These are phyloP conservation scores for Suillus placidus DNA, from an alignment of 768 basidiomycete genomes.

Conservation along the genomic window DNA sequence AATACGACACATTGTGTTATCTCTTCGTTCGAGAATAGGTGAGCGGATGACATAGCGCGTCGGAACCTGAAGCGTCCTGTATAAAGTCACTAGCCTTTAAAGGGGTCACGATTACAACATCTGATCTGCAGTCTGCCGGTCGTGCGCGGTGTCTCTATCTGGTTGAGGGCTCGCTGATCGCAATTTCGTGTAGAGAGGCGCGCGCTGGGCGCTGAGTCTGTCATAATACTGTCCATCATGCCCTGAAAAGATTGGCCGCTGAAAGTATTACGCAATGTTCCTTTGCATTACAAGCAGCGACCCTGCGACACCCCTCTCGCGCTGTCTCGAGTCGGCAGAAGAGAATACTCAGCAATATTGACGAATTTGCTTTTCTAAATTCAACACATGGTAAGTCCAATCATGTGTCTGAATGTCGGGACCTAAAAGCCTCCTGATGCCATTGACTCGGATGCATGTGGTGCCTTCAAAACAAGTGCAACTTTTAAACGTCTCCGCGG, in stretches of 20 bases:
- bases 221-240: slow-evolving; percentile 10
- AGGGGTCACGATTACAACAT: background rate
- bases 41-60: background rate
- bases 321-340: background rate
- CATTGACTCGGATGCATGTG: background rate
- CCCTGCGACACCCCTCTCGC: too few species aligned
- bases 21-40: background rate
- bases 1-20: slow-evolving; percentile 13
- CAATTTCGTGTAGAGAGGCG: slow-evolving; percentile 21
- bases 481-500: background rate
- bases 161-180: too few species aligned
- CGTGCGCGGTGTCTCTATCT: slow-evolving; percentile 11
- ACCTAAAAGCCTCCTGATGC: background rate
- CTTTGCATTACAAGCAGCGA: background rate
- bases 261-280: background rate
- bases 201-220: slow-evolving; percentile 12
- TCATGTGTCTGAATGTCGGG: background rate
- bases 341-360: background rate
- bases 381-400: background rate
- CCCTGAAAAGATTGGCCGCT: slow-evolving; percentile 10
- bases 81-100: background rate
- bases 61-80: background rate
- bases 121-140: slow-evolving; percentile 9
- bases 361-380: background rate
- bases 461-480: background rate